Evolutionary conservation across 768 basidiomycete genomes (phyloP), one percentile per base, ranked within the genome.

Genomic region (Lactifluus echinatus): DNA sequence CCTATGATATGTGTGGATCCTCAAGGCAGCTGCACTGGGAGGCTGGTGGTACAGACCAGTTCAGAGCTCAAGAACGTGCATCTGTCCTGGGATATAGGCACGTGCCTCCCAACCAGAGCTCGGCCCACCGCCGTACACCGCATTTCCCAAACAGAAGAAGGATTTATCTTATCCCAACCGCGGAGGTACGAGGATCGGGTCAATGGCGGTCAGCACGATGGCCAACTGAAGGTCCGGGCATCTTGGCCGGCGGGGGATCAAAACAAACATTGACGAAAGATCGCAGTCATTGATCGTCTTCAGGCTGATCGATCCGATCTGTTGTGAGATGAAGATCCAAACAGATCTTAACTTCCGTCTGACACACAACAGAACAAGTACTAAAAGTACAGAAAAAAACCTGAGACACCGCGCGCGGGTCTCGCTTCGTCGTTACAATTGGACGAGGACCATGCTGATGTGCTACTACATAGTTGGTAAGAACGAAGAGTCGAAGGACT

Each of bases 51-150:
- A n/a, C n/a, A n/a, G n/a, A n/a, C n/a, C n/a, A n/a, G n/a, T n/a
- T n/a, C n/a, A n/a, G n/a, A n/a, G n/a, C n/a, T n/a, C n/a, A n/a
- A n/a, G n/a, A n/a, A n/a, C n/a, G n/a, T n/a, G n/a, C n/a, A n/a
- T n/a, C n/a, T n/a, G n/a, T n/a, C n/a, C 78, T 1, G 87, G 88
- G 14, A 84, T 84, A 67, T 67, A 74, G 48, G 87, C 88, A 0
- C 84, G 83, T 62, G 88, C 92, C 69, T 77, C 86, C 56, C 82
- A 87, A 67, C 64, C 82, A 36, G 87, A 85, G 65, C 73, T 87
- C 53, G 88, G 83, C 82, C 82, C 77, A 68, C 75, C 82, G 66
- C 77, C 83, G 60, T 88, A 86, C 3, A 62, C 84, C 45, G 72
- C 73, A 12, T 65, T 73, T 45, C 63, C 64, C 37, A 71, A 72